Conservation (phyloP, 2,329 filamentous ascomycete species). For the Myrmaecium sp. region DNA sequence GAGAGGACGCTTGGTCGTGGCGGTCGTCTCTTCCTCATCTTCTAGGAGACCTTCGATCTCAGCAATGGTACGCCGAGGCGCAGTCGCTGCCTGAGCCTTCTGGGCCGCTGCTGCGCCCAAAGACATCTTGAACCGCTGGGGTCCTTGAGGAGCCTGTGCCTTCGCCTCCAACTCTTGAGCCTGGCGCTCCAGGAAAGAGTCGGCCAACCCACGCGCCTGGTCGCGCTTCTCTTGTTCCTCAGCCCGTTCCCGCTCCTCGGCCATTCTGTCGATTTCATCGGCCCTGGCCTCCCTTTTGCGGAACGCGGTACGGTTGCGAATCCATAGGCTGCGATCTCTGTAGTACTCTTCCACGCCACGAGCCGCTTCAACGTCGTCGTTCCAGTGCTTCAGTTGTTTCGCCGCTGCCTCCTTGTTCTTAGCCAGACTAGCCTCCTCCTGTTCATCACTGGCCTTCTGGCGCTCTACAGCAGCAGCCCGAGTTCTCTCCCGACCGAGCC, state of each 20-base stretch:
- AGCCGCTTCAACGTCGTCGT: constrained; percentile 69
- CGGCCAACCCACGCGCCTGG: constrained; percentile 67
- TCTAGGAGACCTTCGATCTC: constrained; percentile 91
- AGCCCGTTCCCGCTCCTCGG: constrained; percentile 59
- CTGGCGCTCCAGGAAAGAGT: constrained; percentile 77
- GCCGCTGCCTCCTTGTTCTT: constrained; percentile 50
- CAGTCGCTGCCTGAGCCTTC: constrained; percentile 40
- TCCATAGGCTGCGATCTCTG: constrained; percentile 69
- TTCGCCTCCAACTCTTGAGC: constrained; percentile 51
- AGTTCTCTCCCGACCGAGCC: constrained; percentile 76
- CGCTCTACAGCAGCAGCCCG: constrained; percentile 72
- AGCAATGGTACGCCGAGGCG: constrained; percentile 60
- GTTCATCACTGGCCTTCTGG: constrained; percentile 63
- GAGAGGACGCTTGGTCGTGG: constrained; percentile 53
- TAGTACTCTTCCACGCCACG: constrained; percentile 71
- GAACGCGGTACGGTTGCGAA: constrained; percentile 59
- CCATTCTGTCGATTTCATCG: constrained; percentile 68
- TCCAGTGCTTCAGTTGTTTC: constrained; percentile 61
- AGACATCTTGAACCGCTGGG: constrained; percentile 79
- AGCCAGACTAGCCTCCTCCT: constrained; percentile 50
- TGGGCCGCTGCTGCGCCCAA: constrained; percentile 75
- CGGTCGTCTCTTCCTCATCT: constrained; percentile 74
- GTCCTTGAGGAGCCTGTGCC: constrained; percentile 32
- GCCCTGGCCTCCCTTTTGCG: constrained; percentile 55
- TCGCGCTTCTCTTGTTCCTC: constrained; percentile 56